Conservation (phyloP, 2,329 filamentous ascomycete species). For the Apiospora phragmitis region DNA sequence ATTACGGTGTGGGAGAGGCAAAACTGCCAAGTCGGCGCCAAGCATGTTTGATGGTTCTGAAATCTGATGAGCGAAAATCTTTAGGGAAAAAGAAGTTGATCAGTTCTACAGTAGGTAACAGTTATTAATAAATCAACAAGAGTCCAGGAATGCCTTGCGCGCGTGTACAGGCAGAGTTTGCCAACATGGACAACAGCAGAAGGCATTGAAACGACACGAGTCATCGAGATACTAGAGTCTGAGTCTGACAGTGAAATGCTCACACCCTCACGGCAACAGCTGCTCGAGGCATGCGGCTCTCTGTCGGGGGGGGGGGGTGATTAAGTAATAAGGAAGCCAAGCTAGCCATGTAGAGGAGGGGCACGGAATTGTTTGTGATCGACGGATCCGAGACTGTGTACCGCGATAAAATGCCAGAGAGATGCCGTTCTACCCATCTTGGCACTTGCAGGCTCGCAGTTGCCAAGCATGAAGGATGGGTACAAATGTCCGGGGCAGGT, state of each 20-base stretch:
- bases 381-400: not conserved
- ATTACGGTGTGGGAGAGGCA: not conserved
- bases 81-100: not conserved
- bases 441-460: not conserved
- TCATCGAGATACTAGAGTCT: not conserved
- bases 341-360: not conserved
- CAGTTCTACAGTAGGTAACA: not conserved
- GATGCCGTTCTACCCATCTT: constrained; percentile 6
- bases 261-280: not conserved
- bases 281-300: not conserved
- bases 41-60: not conserved
- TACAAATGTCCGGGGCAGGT: not conserved
- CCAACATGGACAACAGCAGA: not conserved
- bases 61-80: not conserved
- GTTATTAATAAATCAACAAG: not conserved
- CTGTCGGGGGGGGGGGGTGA: not conserved
- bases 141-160: not conserved
- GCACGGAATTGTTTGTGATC: constrained; percentile 8
- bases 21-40: not conserved
- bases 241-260: not conserved
- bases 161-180: not conserved
- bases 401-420: not conserved
- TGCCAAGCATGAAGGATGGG: not conserved
- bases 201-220: not conserved
- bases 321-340: not conserved